Percentiles rank a stretch among this genome's conserved stretches.
These are phyloP conservation scores for Rhodamnia argentea DNA, from an alignment of 345 rosid genomes.

Conservation along the genomic window DNA sequence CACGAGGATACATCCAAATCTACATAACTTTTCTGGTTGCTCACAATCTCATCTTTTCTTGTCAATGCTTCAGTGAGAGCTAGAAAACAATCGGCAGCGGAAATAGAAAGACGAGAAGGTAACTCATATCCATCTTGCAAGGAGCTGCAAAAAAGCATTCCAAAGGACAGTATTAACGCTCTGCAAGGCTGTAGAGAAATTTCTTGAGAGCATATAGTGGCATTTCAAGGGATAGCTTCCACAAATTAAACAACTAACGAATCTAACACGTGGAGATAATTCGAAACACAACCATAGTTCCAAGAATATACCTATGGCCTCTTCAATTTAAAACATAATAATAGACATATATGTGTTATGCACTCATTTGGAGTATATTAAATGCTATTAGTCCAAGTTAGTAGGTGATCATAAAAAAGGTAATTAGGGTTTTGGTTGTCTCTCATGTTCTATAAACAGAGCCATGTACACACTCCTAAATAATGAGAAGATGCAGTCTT, in stretches of 20 bases:
- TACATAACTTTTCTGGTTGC: slow-evolving; percentile 21
- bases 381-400: neutral
- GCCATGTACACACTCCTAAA: neutral
- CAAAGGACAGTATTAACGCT: neutral
- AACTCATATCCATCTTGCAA: slow-evolving; percentile 70
- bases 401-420: neutral
- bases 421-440: neutral
- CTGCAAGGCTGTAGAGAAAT: neutral
- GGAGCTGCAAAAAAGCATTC: slow-evolving; percentile 29
- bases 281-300: neutral
- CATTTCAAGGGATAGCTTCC: neutral
- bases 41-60: slow-evolving; percentile 31
- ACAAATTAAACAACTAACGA: neutral
- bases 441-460: neutral
- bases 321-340: neutral
- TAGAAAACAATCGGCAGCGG: slow-evolving; percentile 87
- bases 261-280: neutral
- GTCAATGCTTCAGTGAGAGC: slow-evolving; percentile 62
- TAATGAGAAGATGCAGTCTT: neutral
- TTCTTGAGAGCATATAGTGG: neutral
- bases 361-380: neutral
- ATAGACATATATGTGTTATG: neutral
- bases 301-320: neutral
- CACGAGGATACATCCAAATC: slow-evolving; percentile 21
- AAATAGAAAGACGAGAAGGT: slow-evolving; percentile 75